A percentile compares a stretch with the other conserved stretches of the same genome.
These are phyloP conservation scores for Aegilops sharonensis DNA, from an alignment of 176 grass and related monocot genomes.

Conservation along the genomic window DNA sequence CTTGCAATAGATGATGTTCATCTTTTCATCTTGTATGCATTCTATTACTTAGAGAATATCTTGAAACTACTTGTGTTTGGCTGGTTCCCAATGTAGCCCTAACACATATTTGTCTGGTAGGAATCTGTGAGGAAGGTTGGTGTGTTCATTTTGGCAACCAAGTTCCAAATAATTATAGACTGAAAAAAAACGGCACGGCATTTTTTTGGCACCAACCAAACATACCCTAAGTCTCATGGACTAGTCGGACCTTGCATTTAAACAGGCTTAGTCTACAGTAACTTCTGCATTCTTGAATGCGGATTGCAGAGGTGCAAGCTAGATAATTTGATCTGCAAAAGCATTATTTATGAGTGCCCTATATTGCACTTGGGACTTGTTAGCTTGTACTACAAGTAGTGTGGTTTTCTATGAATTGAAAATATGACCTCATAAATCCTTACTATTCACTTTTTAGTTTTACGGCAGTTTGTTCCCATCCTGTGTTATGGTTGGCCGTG, in stretches of 20 bases:
- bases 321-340: not conserved
- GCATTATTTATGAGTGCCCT: not conserved
- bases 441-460: not conserved
- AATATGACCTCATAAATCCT: not conserved
- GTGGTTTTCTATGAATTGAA: not conserved
- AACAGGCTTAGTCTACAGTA: not conserved
- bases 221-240: not conserved
- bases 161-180: not conserved
- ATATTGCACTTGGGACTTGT: not conserved
- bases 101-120: not conserved
- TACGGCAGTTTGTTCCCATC: not conserved
- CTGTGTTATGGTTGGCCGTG: slow-evolving; percentile 4
- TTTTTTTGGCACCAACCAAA: not conserved
- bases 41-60: not conserved
- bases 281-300: not conserved
- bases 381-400: not conserved
- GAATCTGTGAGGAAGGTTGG: not conserved
- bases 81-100: not conserved
- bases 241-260: not conserved
- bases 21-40: not conserved
- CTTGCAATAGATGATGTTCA: not conserved
- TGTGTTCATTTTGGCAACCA: not conserved
- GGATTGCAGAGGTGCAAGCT: not conserved
- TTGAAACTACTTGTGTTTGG: not conserved
- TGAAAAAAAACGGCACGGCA: not conserved